Conservation (phyloP, 73 alveolate species). For the Paramecium octaurelia region DNA sequence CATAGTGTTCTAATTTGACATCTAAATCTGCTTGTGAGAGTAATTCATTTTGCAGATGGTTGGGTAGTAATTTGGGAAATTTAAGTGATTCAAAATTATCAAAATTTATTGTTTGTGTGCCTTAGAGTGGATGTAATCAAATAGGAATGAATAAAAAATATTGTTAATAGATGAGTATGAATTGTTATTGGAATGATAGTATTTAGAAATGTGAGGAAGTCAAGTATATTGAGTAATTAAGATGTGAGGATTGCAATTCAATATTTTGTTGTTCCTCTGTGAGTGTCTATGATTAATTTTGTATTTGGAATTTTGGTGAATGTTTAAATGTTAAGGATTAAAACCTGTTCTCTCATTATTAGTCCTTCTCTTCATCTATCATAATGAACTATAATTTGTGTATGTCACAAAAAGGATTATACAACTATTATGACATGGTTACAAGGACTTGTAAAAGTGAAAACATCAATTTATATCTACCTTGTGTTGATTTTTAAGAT, state of each 20-base stretch:
- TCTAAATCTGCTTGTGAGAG: not conserved
- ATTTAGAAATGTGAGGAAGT: not conserved
- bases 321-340: not conserved
- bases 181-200: not conserved
- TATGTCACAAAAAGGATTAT: not conserved
- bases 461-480: not conserved
- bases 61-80: not conserved
- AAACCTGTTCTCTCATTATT: not conserved
- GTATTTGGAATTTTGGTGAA: not conserved
- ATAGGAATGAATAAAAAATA: not conserved
- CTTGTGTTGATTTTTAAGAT: not conserved
- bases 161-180: not conserved
- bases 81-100: not conserved
- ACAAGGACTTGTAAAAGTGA: not conserved
- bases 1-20: not conserved
- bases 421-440: not conserved
- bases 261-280: not conserved
- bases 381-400: not conserved
- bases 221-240: not conserved
- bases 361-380: not conserved
- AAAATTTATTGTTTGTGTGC: not conserved
- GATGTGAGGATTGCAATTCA: not conserved
- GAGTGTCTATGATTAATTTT: not conserved
- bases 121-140: not conserved
- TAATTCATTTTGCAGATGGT: not conserved